These are phyloP conservation scores for Coix lacrymajobi DNA, from an alignment of 176 grass and related monocot genomes.

Conservation along the genomic window DNA sequence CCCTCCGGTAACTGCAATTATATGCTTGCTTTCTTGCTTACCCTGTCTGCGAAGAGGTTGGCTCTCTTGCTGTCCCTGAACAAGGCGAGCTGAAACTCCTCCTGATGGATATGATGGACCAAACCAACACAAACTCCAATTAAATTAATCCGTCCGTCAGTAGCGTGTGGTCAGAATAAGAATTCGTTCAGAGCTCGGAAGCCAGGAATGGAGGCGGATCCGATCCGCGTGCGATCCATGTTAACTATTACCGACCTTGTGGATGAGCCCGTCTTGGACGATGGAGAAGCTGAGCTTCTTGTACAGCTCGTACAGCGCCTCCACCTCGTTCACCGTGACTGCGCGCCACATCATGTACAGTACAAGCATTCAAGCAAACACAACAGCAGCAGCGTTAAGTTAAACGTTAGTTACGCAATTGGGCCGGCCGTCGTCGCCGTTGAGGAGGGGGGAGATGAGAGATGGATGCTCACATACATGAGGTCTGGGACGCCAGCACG, in stretches of 20 bases:
- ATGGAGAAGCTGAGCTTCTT: conserved; percentile 73
- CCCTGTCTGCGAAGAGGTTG: conserved; percentile 77
- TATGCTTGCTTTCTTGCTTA: too few species aligned
- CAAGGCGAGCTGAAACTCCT: conserved; percentile 71
- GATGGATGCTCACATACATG: conserved; percentile 22
- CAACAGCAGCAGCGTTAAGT: background rate
- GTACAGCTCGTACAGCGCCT: conserved; percentile 70
- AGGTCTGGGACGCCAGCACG: conserved; percentile 28
- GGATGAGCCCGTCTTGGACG: conserved; percentile 74
- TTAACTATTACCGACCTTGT: too few species aligned
- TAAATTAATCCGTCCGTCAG: too few species aligned
- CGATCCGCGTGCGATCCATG: too few species aligned
- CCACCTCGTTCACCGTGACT: conserved; percentile 76
- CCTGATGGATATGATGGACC: conserved; percentile 44
- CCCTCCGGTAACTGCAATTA: too few species aligned
- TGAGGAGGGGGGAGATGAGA: background rate
- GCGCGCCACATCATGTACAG: too few species aligned
- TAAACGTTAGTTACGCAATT: too few species aligned
- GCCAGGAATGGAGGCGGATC: too few species aligned
- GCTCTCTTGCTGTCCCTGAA: conserved; percentile 58
- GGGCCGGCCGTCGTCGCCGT: background rate
- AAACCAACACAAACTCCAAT: background rate
- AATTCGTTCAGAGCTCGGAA: too few species aligned
- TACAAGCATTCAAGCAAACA: too few species aligned
- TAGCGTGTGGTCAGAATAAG: too few species aligned